Conservation (phyloP, 768 basidiomycete species). For the Mycena venus region DNA sequence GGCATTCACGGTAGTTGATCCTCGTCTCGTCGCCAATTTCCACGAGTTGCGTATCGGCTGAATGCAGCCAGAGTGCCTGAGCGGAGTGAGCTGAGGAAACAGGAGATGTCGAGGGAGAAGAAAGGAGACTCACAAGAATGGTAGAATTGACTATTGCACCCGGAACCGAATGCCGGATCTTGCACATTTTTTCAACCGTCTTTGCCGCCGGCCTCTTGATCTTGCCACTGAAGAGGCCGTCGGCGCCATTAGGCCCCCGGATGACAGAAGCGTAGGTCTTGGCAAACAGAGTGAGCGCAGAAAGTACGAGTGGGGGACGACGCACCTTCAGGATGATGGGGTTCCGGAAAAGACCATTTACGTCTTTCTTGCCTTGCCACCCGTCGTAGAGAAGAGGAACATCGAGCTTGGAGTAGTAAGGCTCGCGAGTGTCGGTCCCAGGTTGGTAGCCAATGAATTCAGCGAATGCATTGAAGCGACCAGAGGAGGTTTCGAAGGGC, state of each 20-base stretch:
- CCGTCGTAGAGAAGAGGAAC: background rate
- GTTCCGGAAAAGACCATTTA: background rate
- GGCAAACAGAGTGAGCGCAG: background rate
- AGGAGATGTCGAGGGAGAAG: no score
- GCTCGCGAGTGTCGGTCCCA: background rate
- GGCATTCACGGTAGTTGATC: no score
- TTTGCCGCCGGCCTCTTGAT: background rate
- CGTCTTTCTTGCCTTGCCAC: background rate
- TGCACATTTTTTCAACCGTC: background rate
- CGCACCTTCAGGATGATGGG: background rate
- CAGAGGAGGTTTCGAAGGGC: background rate
- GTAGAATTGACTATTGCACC: constrained; percentile 2
- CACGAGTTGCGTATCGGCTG: no score
- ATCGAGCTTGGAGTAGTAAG: no score
- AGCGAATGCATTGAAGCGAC: background rate
- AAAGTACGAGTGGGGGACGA: background rate
- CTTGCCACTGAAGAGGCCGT: background rate
- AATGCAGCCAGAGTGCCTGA: no score
- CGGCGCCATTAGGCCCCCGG: constrained; percentile 7
- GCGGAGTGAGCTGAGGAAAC: no score
- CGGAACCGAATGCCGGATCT: background rate
- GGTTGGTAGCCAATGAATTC: constrained; percentile 6
- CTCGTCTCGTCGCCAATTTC: no score
- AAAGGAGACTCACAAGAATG: background rate
- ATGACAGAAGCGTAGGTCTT: constrained; percentile 6